phyloP scores from a whole-genome alignment of 202 grass and related monocot species.

The Carex sylvatica region DNA sequence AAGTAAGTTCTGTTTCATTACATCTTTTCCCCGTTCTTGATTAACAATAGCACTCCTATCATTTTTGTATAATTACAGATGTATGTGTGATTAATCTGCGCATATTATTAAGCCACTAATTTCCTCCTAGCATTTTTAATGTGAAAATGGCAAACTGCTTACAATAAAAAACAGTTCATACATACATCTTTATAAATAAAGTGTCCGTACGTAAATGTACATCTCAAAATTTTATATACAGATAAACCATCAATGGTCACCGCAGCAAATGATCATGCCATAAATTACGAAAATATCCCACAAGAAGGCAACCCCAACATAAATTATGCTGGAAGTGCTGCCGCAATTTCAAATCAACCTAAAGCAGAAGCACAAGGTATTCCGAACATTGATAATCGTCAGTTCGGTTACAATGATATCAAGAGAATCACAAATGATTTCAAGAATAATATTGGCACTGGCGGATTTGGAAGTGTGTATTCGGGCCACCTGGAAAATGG shows the following conservation, averaged over 20 bases:
- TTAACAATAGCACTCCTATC: neutral
- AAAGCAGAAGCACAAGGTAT: neutral
- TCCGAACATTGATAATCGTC: neutral
- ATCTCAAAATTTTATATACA: neutral
- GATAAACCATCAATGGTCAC: neutral
- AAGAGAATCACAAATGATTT: constrained; percentile 41
- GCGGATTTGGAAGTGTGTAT: constrained; percentile 45
- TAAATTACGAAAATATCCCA: neutral
- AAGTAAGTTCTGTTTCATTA: neutral
- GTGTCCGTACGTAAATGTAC: too few relatives aligned
- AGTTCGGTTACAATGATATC: constrained; percentile 36
- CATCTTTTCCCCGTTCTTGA: neutral
- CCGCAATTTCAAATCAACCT: neutral
- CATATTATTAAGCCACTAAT: too few relatives aligned
- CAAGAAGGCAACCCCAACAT: too few relatives aligned
- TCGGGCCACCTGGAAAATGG: constrained; percentile 22
- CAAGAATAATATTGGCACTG: constrained; percentile 30
- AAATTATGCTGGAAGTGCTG: too few relatives aligned
- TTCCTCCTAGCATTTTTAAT: too few relatives aligned
- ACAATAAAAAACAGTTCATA: neutral
- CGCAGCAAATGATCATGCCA: neutral
- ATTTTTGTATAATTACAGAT: neutral
- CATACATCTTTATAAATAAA: too few relatives aligned
- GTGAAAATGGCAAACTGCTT: neutral
- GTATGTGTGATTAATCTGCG: too few relatives aligned